Conservation (phyloP, 805 yeast species). For the Saturnispora diversa region DNA sequence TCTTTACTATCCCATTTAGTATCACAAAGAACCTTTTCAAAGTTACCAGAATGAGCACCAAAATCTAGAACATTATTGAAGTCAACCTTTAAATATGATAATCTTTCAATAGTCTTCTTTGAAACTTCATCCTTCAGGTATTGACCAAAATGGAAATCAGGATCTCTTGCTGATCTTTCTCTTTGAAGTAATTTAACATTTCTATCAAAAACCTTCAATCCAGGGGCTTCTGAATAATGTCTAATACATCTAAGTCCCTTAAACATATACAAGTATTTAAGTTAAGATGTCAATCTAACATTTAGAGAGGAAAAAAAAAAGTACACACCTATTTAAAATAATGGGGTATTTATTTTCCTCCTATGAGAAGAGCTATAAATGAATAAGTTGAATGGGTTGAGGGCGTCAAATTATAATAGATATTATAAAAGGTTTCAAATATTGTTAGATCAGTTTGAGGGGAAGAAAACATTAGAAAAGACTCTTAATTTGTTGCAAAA, state of each 20-base stretch:
- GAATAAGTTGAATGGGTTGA: neutral
- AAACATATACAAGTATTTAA: neutral
- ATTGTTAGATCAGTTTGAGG: neutral
- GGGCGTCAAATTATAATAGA: neutral
- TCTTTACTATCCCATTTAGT: constrained; percentile 29
- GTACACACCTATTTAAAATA: no score
- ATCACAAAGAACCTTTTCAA: constrained; percentile 30
- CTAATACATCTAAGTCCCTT: constrained; percentile 2
- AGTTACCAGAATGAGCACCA: constrained; percentile 66
- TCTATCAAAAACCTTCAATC: constrained; percentile 50
- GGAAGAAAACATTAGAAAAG: neutral
- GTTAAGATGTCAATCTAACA: neutral
- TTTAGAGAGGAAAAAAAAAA: neutral
- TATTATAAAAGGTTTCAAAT: constrained; percentile 5
- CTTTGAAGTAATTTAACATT: constrained; percentile 54
- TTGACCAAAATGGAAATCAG: constrained; percentile 50
- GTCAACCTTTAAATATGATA: constrained; percentile 61
- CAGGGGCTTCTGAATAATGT: constrained; percentile 8
- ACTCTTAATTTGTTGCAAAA: constrained; percentile 1
- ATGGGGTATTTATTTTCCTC: no score
- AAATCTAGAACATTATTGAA: constrained; percentile 58
- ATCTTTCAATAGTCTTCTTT: constrained; percentile 59
- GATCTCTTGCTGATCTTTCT: constrained; percentile 38
- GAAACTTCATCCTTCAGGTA: constrained; percentile 73
- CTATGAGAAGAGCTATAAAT: no score